Conservation (phyloP, 805 yeast genomes). For the Komagataella populi region DNA sequence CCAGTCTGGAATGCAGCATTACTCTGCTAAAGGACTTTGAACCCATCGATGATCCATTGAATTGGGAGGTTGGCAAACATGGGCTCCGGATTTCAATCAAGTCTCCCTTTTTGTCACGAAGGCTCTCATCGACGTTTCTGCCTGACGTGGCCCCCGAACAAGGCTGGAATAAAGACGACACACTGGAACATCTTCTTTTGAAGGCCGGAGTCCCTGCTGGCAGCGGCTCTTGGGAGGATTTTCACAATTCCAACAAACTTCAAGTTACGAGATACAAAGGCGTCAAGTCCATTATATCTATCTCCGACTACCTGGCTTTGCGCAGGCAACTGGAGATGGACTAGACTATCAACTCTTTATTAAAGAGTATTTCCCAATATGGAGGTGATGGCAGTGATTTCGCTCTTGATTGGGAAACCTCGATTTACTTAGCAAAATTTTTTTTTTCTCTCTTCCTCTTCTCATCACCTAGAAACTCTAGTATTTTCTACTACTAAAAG, state of each 20-base stretch:
- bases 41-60: slow-evolving; percentile 32
- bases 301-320: slow-evolving; percentile 21
- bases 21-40: slow-evolving; percentile 53
- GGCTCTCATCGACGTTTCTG: slow-evolving; percentile 65
- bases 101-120: slow-evolving; percentile 12
- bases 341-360: background rate
- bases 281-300: slow-evolving; percentile 25
- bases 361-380: background rate
- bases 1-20: slow-evolving; percentile 38
- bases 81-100: slow-evolving; percentile 49
- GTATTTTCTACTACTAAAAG: background rate
- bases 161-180: slow-evolving; percentile 63
- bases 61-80: slow-evolving; percentile 76
- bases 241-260: slow-evolving; percentile 15
- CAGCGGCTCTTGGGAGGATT: slow-evolving; percentile 12
- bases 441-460: slow-evolving; percentile 2
- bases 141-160: slow-evolving; percentile 89
- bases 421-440: background rate
- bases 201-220: slow-evolving; percentile 47
- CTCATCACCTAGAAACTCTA: slow-evolving; percentile 4
- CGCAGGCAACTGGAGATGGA: slow-evolving; percentile 3
- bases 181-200: slow-evolving; percentile 52
- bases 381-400: background rate
- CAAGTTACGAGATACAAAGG: slow-evolving; percentile 45
- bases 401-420: background rate